Conservation (phyloP, 2,329 filamentous ascomycete genomes). For the Bipolaris cookei region DNA sequence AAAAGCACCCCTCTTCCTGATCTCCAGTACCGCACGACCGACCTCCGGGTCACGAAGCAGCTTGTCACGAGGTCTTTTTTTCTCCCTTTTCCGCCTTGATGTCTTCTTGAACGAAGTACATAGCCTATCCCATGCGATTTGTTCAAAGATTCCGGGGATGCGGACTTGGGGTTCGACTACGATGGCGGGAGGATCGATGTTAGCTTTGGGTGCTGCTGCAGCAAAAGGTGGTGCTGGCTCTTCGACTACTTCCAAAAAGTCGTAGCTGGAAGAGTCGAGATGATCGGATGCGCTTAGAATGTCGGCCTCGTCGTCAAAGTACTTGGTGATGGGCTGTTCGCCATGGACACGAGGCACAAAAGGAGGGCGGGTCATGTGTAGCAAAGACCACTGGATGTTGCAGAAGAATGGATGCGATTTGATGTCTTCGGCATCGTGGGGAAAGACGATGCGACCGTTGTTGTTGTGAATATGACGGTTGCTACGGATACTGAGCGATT, state of each 20-base stretch:
- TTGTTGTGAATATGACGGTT: constrained; percentile 42
- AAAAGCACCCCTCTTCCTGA: constrained; percentile 84
- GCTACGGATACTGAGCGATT: constrained; percentile 29
- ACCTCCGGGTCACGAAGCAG: constrained; percentile 75
- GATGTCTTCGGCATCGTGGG: constrained; percentile 86
- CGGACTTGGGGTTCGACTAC: background rate
- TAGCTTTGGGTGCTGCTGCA: background rate
- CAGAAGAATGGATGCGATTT: constrained; percentile 87
- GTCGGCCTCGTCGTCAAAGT: constrained; percentile 84
- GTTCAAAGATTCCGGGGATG: background rate
- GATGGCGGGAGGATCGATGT: background rate
- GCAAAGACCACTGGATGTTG: constrained; percentile 75
- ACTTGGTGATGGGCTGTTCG: constrained; percentile 69
- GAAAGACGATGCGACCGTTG: constrained; percentile 72
- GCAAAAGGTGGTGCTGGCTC: background rate
- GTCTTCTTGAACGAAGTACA: constrained; percentile 17
- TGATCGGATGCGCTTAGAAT: constrained; percentile 56
- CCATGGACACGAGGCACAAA: constrained; percentile 74
- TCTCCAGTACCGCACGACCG: constrained; percentile 72
- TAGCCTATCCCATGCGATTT: constrained; percentile 2
- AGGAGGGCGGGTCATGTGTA: constrained; percentile 75
- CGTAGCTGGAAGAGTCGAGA: constrained; percentile 45
- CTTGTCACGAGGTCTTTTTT: constrained; percentile 82
- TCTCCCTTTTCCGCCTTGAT: constrained; percentile 67
- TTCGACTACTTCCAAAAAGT: constrained; percentile 1